Conservation (phyloP, 1,139 yeast species). For the Meyerozyma guilliermondii region DNA sequence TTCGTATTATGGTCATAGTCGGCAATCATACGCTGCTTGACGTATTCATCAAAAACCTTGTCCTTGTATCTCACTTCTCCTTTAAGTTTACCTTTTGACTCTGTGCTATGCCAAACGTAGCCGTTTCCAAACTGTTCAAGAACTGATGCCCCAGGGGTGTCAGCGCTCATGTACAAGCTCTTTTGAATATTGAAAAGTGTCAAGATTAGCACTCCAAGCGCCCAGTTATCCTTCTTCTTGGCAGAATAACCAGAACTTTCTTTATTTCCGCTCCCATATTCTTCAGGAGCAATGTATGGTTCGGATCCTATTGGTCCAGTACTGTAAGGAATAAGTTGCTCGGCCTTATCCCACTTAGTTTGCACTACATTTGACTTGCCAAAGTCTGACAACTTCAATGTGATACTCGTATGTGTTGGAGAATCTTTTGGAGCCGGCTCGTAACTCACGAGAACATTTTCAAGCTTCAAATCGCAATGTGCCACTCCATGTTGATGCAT, state of each 20-base stretch:
- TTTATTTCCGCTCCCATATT: constrained; percentile 22
- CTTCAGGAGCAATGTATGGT: constrained; percentile 74
- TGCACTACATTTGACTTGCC: constrained; percentile 76
- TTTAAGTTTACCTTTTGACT: constrained; percentile 12
- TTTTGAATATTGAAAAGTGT: constrained; percentile 28
- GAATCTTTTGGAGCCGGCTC: constrained; percentile 6
- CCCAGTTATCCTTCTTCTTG: constrained; percentile 64
- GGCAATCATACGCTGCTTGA: constrained; percentile 21
- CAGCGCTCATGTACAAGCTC: constrained; percentile 18
- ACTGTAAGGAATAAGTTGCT: constrained; percentile 42
- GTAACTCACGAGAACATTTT: constrained; percentile 45
- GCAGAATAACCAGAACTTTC: constrained; percentile 46
- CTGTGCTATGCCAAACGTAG: constrained; percentile 31
- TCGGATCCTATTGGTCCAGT: constrained; percentile 70
- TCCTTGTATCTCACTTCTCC: constrained; percentile 22
- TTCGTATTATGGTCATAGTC: constrained; percentile 25
- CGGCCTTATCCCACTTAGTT: constrained; percentile 51
- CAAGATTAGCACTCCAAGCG: constrained; percentile 50
- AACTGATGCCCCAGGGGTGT: constrained; percentile 9
- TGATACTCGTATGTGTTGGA: constrained; percentile 26
- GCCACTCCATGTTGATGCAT: constrained; percentile 74
- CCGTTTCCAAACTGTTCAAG: constrained; percentile 16
- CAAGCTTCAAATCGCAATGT: constrained; percentile 69
- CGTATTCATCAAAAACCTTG: constrained; percentile 25
- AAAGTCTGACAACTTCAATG: constrained; percentile 60